These are phyloP conservation scores for Coix lacrymajobi DNA, from an alignment of 176 grass and related monocot species.

Conservation along the genomic window DNA sequence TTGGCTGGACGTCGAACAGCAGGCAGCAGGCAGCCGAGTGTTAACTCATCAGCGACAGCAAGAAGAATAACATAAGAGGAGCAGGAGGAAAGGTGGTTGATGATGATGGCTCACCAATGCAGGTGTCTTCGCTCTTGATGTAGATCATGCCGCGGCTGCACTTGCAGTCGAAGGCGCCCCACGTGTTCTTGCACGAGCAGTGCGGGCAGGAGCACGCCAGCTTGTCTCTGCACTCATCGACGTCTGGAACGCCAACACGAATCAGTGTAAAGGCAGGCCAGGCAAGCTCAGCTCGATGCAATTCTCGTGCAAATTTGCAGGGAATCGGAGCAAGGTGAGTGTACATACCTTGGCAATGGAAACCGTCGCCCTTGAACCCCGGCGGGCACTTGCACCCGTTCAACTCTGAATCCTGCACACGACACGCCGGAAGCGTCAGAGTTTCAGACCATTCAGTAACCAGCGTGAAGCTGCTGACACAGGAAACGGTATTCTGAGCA, in stretches of 20 bases:
- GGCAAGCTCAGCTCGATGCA: background rate
- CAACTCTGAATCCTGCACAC: constrained; percentile 42
- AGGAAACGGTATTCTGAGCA: background rate
- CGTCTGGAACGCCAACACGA: constrained; percentile 35
- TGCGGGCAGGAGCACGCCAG: constrained; percentile 61
- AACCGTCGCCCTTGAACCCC: constrained; percentile 70
- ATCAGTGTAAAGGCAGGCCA: background rate
- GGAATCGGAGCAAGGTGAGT: background rate
- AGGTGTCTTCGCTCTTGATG: constrained; percentile 72
- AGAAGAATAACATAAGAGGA: background rate
- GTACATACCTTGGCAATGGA: constrained; percentile 56
- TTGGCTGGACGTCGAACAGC: constrained; percentile 37
- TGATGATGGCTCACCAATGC: constrained; percentile 47
- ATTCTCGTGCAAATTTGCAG: background rate
- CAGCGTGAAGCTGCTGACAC: background rate
- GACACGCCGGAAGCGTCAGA: background rate
- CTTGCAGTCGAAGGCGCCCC: constrained; percentile 81
- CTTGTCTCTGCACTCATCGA: constrained; percentile 79
- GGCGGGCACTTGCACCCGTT: constrained; percentile 62
- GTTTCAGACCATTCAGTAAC: background rate
- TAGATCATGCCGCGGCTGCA: constrained; percentile 60
- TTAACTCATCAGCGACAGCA: background rate
- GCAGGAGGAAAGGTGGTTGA: background rate
- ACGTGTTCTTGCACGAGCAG: constrained; percentile 79
- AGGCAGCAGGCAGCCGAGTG: background rate